Evolutionary conservation across 2,329 filamentous ascomycete species (phyloP), one percentile per base, ranked within the genome.

Genomic region (Alternaria solani): DNA sequence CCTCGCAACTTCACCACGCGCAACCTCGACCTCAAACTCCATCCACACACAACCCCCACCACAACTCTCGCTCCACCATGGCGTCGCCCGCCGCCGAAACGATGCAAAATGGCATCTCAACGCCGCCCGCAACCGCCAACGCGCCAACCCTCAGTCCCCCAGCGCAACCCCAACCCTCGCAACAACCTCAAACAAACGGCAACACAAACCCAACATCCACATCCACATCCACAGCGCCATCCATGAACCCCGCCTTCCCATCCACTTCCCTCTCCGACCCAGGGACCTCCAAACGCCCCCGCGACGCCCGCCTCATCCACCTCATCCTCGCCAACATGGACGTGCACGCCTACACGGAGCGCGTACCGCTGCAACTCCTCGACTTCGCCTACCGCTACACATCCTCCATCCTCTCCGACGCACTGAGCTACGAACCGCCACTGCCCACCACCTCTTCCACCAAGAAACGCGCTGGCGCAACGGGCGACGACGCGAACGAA

Each of bases 381-480:
- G 92, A 95, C 67, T 94, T 94, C 75, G 91, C 92, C 49, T 95
- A 95, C 84, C 88, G 92, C 38, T 91, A 93, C 83, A 92, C 90
- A 9, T 88, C 88, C 1, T 85, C 87, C 58, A 84, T 94, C 36
- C 87, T 94, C 20, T 87, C 83, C 66, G 91, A 93, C 80, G 89
- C 76, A 6, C 62, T 78, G 1, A 64, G 66, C 3, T 77, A 79
- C 70, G 74, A 77, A 48, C 74, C 73, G 1, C 73, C 74, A 0
- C 18, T 66, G 0, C 68, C 66, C 0, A 57, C 61, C 0, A 36
- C 62, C 4, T 56, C 54, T 1, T n/a, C 18, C 1, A 57, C 57
- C 23, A 74, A 75, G 53, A 72, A 73, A n/a, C 66, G 67, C 44
- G 20, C 39, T 4, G 62, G 57, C 25, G 65, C 61, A 1, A 61